Conservation (phyloP, 1,284 basidiomycete species). For the Meira miltonrushii region DNA sequence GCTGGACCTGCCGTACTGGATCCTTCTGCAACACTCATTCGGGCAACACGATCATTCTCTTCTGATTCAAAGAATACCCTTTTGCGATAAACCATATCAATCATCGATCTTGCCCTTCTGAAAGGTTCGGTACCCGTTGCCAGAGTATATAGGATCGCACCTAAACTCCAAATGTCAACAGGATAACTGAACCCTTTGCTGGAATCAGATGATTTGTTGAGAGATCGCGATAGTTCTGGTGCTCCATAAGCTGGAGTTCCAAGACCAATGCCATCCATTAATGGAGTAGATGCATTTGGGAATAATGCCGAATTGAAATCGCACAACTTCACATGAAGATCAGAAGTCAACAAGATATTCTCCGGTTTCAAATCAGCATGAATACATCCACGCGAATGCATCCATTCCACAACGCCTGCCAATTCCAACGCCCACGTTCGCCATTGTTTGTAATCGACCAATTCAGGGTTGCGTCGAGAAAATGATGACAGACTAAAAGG, state of each 20-base stretch:
- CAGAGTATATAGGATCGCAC: conserved; percentile 46
- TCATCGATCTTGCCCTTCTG: conserved; percentile 34
- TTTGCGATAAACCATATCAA: conserved; percentile 49
- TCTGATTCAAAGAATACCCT: conserved; percentile 44
- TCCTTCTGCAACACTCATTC: conserved; percentile 29
- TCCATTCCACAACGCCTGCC: conserved; percentile 31
- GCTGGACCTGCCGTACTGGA: conserved; percentile 9
- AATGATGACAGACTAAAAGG: conserved; percentile 37
- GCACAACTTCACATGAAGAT: conserved; percentile 42
- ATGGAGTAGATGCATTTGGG: conserved; percentile 31
- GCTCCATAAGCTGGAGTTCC: conserved; percentile 50
- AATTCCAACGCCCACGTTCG: conserved; percentile 41
- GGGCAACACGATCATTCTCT: conserved; percentile 39
- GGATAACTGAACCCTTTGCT: conserved; percentile 30
- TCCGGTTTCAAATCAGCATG: conserved; percentile 51
- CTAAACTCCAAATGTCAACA: conserved; percentile 46
- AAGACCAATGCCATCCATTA: conserved; percentile 38
- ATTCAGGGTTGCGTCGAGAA: conserved; percentile 20
- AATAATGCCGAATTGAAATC: conserved; percentile 51
- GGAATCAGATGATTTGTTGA: neutral
- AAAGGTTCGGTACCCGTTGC: conserved; percentile 45
- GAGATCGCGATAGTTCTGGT: conserved; percentile 37
- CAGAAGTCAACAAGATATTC: conserved; percentile 41
- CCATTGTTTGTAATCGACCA: conserved; percentile 38
- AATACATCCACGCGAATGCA: conserved; percentile 41